Percentiles rank a stretch among this genome's conserved stretches.
Conservation (phyloP, 345 rosid genomes). For the Zanthoxylum bungeanum region DNA sequence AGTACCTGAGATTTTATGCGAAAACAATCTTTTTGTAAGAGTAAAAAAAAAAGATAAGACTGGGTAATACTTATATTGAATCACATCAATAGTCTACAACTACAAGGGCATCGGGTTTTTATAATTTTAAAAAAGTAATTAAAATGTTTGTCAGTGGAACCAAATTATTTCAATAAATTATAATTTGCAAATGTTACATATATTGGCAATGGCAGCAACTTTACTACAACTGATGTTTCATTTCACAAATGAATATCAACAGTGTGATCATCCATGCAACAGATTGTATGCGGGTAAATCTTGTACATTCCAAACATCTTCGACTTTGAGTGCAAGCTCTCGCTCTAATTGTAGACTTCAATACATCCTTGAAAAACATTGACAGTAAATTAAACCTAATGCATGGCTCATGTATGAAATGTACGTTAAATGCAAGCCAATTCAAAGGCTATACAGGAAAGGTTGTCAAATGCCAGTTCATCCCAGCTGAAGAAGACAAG, state of each 20-base stretch:
- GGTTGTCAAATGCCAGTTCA: conserved; percentile 81
- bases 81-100: too few species aligned
- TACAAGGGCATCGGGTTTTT: too few species aligned
- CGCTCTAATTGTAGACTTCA: conserved; percentile 86
- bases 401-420: neutral
- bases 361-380: conserved; percentile 58
- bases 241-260: neutral
- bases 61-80: too few species aligned
- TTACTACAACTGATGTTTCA: neutral
- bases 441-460: conserved; percentile 74
- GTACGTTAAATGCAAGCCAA: conserved; percentile 97
- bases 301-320: conserved; percentile 55
- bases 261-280: conserved; percentile 35
- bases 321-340: conserved; percentile 66
- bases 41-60: too few species aligned
- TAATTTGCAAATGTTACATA: too few species aligned
- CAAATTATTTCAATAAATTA: too few species aligned
- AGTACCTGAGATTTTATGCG: too few species aligned
- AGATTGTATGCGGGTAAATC: conserved; percentile 76
- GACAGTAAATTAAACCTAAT: neutral
- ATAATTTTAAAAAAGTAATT: too few species aligned
- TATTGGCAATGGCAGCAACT: too few species aligned
- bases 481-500: conserved; percentile 59
- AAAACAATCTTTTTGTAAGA: too few species aligned
- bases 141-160: too few species aligned